Percentiles rank a stretch among this genome's conserved stretches.
Conservation (phyloP, 495 filamentous ascomycete genomes). For the Penicillium tannophilum region DNA sequence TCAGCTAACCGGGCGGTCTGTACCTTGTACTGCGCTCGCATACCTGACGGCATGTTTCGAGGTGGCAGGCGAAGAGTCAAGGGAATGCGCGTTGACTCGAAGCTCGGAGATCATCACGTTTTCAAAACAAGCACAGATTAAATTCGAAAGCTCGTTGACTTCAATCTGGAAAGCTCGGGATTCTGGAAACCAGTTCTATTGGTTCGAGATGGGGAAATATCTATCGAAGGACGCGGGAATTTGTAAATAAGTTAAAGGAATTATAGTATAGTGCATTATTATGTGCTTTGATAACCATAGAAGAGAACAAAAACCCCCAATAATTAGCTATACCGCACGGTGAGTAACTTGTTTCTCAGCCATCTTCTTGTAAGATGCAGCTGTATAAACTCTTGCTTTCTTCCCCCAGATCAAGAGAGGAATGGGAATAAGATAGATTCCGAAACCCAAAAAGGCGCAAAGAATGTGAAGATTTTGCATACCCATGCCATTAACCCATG, state of each 20-base stretch:
- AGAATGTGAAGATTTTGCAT: constrained; percentile 34
- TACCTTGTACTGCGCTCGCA: constrained; percentile 21
- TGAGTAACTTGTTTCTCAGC: constrained; percentile 25
- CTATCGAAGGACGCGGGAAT: not conserved
- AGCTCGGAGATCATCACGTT: constrained; percentile 14
- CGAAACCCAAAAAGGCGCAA: constrained; percentile 21
- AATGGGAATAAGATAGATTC: constrained; percentile 23
- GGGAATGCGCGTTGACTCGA: not conserved
- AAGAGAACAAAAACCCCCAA: not conserved
- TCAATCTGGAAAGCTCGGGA: constrained; percentile 19
- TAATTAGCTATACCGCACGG: constrained; percentile 16
- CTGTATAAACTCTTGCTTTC: constrained; percentile 23
- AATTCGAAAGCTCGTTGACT: constrained; percentile 1
- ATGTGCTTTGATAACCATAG: not conserved
- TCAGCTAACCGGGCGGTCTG: constrained; percentile 8
- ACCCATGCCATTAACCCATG: constrained; percentile 40
- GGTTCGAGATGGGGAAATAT: constrained; percentile 18
- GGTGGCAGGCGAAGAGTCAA: constrained; percentile 2
- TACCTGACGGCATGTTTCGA: constrained; percentile 26
- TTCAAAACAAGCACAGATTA: constrained; percentile 17
- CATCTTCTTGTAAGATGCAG: constrained; percentile 24
- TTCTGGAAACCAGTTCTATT: constrained; percentile 12
- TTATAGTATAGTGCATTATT: not conserved
- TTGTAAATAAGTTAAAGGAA: not conserved
- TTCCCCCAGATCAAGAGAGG: constrained; percentile 30